Evolutionary conservation across 1,284 basidiomycete species (phyloP).

Genomic region (Papiliotrema flavescens): DNA sequence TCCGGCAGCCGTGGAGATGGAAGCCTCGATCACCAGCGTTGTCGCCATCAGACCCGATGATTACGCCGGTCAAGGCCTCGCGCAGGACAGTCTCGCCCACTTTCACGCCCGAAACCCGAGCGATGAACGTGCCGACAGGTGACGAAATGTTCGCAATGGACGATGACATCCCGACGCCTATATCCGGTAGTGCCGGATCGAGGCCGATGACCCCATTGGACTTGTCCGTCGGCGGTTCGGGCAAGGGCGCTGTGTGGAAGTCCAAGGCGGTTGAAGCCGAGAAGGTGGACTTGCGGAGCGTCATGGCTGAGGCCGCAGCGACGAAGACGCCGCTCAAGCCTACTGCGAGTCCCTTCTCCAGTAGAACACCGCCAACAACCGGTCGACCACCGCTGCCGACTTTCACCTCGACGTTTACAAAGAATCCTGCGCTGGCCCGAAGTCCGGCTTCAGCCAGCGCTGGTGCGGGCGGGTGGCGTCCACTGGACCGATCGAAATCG

Average conservation of each 20-base stretch:
- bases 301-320: constrained; percentile 69
- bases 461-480: constrained; percentile 25
- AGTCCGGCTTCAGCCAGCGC: constrained; percentile 13
- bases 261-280: constrained; percentile 47
- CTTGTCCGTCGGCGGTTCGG: constrained; percentile 16
- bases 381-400: constrained; percentile 4
- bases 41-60: constrained; percentile 51
- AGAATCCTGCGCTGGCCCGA: constrained; percentile 5
- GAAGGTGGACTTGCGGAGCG: constrained; percentile 69
- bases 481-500: constrained; percentile 22
- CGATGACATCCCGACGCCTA: constrained; percentile 34
- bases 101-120: constrained; percentile 23
- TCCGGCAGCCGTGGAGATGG: constrained; percentile 49
- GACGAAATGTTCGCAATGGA: constrained; percentile 52
- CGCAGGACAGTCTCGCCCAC: constrained; percentile 22
- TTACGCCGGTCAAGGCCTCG: constrained; percentile 16
- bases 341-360: constrained; percentile 1
- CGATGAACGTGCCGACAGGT: constrained; percentile 13
- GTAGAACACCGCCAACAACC: constrained; percentile 1
- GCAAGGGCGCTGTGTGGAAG: constrained; percentile 50
- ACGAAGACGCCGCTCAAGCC: constrained; percentile 24
- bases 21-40: constrained; percentile 53
- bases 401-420: constrained; percentile 1
- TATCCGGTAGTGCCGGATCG: no score
- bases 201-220: constrained; percentile 55